Conservation (phyloP, 352 stramenopile species). For the Pythium monospermum region DNA sequence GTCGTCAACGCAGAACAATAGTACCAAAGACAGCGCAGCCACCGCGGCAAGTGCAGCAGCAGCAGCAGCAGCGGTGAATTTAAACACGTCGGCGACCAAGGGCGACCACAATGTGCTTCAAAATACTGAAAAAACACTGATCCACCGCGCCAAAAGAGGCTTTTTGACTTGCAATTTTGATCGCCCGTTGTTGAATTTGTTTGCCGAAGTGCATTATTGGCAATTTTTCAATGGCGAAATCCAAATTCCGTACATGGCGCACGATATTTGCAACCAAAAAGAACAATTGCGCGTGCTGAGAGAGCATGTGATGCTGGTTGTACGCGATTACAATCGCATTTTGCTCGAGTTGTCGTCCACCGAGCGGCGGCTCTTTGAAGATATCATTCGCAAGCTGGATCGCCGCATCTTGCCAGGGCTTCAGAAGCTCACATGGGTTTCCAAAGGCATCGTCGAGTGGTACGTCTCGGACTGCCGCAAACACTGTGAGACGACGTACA, state of each 20-base stretch:
- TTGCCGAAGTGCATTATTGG: conserved; percentile 91
- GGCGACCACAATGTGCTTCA: conserved; percentile 59
- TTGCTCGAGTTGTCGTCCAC: conserved; percentile 87
- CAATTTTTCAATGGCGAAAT: conserved; percentile 91
- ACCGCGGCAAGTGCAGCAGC: too few species aligned
- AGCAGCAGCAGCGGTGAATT: too few species aligned
- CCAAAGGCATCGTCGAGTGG: conserved; percentile 90
- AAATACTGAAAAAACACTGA: conserved; percentile 79
- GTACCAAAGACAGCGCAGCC: background rate
- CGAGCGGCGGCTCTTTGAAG: conserved; percentile 90
- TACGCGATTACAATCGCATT: conserved; percentile 95
- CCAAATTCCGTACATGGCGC: conserved; percentile 92
- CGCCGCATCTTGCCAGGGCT: conserved; percentile 90
- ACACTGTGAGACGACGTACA: conserved; percentile 85
- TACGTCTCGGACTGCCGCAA: conserved; percentile 90
- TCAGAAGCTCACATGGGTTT: conserved; percentile 92
- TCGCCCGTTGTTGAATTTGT: conserved; percentile 87
- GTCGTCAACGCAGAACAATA: background rate
- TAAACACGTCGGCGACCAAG: conserved; percentile 25
- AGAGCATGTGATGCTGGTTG: conserved; percentile 94
- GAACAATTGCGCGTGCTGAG: conserved; percentile 87
- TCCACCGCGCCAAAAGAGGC: conserved; percentile 71
- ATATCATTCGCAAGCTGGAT: conserved; percentile 94
- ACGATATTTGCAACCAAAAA: conserved; percentile 94
- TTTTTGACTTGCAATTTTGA: conserved; percentile 95